phyloP scores from a whole-genome alignment of 1,284 basidiomycete genomes.

The Cutaneotrichosporon cutaneum region DNA sequence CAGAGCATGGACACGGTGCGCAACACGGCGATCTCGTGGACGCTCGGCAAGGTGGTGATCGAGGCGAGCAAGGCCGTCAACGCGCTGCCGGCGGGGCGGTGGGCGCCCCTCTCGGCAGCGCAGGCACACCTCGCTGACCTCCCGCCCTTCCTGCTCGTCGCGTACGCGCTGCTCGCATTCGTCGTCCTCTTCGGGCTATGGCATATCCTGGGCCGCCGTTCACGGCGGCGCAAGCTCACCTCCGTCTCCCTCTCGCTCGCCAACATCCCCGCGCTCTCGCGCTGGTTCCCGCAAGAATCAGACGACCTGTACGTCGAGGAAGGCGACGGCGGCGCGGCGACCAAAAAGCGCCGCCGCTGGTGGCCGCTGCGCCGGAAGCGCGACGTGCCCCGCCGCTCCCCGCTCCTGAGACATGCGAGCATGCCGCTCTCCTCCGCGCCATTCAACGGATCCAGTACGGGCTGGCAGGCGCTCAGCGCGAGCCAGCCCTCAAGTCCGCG shows the following conservation, averaged over 20 bases:
- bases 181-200: slow-evolving; percentile 24
- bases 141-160: background rate
- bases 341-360: slow-evolving; percentile 13
- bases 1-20: slow-evolving; percentile 89
- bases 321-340: slow-evolving; percentile 7
- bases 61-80: slow-evolving; percentile 76
- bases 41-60: slow-evolving; percentile 95
- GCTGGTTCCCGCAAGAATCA: background rate
- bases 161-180: slow-evolving; percentile 12
- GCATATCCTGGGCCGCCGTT: slow-evolving; percentile 4
- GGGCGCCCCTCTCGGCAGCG: background rate
- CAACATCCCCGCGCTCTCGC: background rate
- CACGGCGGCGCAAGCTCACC: background rate
- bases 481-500: slow-evolving; percentile 16
- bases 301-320: slow-evolving; percentile 8
- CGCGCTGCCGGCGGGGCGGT: background rate
- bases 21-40: slow-evolving; percentile 95
- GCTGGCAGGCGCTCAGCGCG: slow-evolving; percentile 7
- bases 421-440: slow-evolving; percentile 13
- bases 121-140: background rate
- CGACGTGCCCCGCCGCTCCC: background rate
- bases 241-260: background rate
- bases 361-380: slow-evolving; percentile 13
- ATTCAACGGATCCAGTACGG: background rate
- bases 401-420: background rate